Base-by-base conservation (phyloP, 1,284 basidiomycete species). In the Trichosporon sp. region DNA sequence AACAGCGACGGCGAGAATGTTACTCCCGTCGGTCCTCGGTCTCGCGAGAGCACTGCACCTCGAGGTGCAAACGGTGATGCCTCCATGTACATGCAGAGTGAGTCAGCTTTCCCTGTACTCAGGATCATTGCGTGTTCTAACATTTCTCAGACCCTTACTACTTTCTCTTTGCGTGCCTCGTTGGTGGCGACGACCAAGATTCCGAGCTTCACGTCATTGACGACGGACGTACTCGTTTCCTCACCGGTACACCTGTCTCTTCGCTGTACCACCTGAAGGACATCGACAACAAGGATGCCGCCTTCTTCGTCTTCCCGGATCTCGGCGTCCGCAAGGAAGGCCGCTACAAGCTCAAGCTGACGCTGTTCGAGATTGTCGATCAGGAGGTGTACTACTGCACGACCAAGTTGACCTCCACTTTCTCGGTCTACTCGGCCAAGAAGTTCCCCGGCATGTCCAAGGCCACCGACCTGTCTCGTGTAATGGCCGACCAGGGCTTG, bases 191-290 rank as follows among this genome's bases (percentile, higher is more conserved):
- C 70, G 74, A 76, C 33, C 61, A 73, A 32, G 92, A 95, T 71
- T 86, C 90, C n/a, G 95, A 97, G 79, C 80, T 97, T 36, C 94
- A 95, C 76, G 89, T 93, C 84, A 84, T 95, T 60, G 91, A 92
- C 84, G 93, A 95, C 71, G 91, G 92, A n/a, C 89, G 75, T 46
- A 77, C 75, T 10, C 70, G 77, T 13, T 78, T 78, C 66, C 68
- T 79, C n/a, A 77, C 78, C 7, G 78, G 78, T n/a, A 78, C 76
- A 2, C 75, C 81, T 89, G 95, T 96, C 1, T 93, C 91, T 0
- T 91, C 89, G 5, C 82, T 97, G n/a, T 97, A 96, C 77, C 93
- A 96, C 73, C 84, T 97, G 64, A 95, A 94, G 77, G 95, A 97
- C 75, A 86, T 91, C 11, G 91, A 93, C 72, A 86, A 90, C 72